These are phyloP conservation scores for Parmelia sp. DNA, from an alignment of 495 filamentous ascomycete species.

Conservation along the genomic window DNA sequence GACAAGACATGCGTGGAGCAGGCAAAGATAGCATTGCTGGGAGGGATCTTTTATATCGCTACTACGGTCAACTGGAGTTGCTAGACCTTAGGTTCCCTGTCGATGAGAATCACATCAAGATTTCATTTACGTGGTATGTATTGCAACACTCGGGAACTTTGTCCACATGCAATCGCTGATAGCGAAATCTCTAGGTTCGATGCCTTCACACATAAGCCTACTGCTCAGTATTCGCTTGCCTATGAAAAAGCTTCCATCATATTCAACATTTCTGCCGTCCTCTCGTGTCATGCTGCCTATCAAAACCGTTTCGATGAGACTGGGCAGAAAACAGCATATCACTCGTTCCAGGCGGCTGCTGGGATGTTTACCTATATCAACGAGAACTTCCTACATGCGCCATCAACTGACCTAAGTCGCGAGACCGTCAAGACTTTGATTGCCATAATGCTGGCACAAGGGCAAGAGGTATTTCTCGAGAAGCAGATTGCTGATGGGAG, in stretches of 20 bases:
- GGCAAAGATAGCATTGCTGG: constrained; percentile 95
- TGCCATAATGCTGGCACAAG: constrained; percentile 86
- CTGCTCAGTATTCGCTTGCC: constrained; percentile 89
- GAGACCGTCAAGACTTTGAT: constrained; percentile 95
- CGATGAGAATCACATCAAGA: constrained; percentile 98
- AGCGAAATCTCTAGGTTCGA: constrained; percentile 66
- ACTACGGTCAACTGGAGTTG: constrained; percentile 94
- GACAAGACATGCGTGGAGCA: constrained; percentile 97
- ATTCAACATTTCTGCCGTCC: constrained; percentile 97
- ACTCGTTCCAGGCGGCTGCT: constrained; percentile 95
- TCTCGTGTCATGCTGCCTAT: constrained; percentile 91
- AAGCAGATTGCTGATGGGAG: constrained; percentile 91
- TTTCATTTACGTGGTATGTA: constrained; percentile 91
- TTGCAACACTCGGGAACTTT: not conserved
- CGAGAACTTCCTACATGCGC: constrained; percentile 96
- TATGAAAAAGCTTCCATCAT: constrained; percentile 99
- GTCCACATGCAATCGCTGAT: constrained; percentile 13
- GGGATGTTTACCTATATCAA: constrained; percentile 99
- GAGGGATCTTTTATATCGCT: constrained; percentile 88
- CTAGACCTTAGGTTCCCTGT: constrained; percentile 93
- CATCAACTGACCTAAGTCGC: constrained; percentile 86
- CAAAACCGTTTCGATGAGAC: constrained; percentile 87
- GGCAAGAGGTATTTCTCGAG: constrained; percentile 93
- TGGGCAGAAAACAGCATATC: constrained; percentile 91
- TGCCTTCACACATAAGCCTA: constrained; percentile 94